Evolutionary conservation across 202 grass and related monocot genomes (phyloP).

Genomic region (Elaeis oleifera): DNA sequence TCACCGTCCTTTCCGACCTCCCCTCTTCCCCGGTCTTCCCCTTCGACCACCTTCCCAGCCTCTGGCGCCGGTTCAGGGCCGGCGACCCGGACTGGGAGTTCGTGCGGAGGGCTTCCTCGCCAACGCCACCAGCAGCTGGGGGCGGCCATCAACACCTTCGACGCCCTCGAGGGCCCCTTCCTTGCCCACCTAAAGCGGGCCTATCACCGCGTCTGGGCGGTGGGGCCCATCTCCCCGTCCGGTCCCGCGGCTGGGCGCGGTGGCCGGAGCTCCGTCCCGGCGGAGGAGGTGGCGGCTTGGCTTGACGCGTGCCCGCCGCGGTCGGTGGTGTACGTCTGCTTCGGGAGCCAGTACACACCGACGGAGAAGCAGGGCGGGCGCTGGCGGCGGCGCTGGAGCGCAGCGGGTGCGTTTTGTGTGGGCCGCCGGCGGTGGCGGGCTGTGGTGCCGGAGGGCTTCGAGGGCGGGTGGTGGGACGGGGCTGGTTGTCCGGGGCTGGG

Average conservation of each 20-base stretch:
- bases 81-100: no score
- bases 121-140: no score
- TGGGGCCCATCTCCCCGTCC: constrained; percentile 23
- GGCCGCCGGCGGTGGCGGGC: constrained; percentile 9
- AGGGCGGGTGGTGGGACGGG: constrained; percentile 2
- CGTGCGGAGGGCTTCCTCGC: no score
- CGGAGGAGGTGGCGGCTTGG: constrained; percentile 23
- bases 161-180: constrained; percentile 26
- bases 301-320: constrained; percentile 18
- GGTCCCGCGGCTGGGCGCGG: not conserved
- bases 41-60: no score
- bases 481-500: constrained; percentile 31
- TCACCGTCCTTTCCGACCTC: constrained; percentile 15
- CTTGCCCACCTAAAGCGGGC: constrained; percentile 24
- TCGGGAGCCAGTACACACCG: constrained; percentile 46
- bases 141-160: no score
- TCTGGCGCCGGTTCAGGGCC: no score
- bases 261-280: constrained; percentile 6
- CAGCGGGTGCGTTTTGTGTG: constrained; percentile 36
- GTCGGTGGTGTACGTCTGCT: constrained; percentile 65
- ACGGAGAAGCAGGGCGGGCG: constrained; percentile 9
- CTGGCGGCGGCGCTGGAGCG: constrained; percentile 26
- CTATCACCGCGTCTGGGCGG: constrained; percentile 34
- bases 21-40: constrained; percentile 5
- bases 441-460: constrained; percentile 15